These are phyloP conservation scores for Leucocoprinus leucothites DNA, from an alignment of 768 basidiomycete species.

Conservation along the genomic window DNA sequence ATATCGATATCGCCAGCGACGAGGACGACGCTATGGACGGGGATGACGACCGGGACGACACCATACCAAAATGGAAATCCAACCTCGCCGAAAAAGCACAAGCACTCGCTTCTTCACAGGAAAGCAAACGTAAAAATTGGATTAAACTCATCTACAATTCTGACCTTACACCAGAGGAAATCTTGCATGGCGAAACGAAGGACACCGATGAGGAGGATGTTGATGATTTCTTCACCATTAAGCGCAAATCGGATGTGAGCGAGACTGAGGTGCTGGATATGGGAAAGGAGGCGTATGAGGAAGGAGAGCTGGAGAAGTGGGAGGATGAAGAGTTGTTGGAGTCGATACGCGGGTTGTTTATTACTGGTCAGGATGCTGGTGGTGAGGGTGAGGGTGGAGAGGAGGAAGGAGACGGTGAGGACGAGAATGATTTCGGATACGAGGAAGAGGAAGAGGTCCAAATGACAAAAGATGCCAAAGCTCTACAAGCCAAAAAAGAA, in stretches of 20 bases:
- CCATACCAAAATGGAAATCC: slow-evolving; percentile 74
- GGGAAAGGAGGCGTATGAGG: slow-evolving; percentile 57
- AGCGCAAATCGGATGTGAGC: slow-evolving; percentile 29
- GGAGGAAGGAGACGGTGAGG: slow-evolving; percentile 35
- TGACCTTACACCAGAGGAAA: slow-evolving; percentile 64
- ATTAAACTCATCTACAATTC: slow-evolving; percentile 82
- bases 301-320: slow-evolving; percentile 67
- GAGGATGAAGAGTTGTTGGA: slow-evolving; percentile 83
- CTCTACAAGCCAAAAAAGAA: slow-evolving; percentile 85
- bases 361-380: slow-evolving; percentile 61
- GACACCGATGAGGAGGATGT: slow-evolving; percentile 24
- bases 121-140: slow-evolving; percentile 63
- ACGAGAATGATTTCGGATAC: too few relatives aligned
- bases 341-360: slow-evolving; percentile 84
- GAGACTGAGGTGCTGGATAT: slow-evolving; percentile 62
- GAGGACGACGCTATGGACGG: slow-evolving; percentile 43
- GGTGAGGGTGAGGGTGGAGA: slow-evolving; percentile 36
- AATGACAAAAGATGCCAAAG: slow-evolving; percentile 29
- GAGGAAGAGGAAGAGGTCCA: slow-evolving; percentile 27
- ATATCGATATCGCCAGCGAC: slow-evolving; percentile 44
- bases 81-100: slow-evolving; percentile 49
- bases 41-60: slow-evolving; percentile 32
- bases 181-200: slow-evolving; percentile 46
- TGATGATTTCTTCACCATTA: slow-evolving; percentile 70
- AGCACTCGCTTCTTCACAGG: slow-evolving; percentile 39